Evolutionary conservation across 371 early-diverging fungal genomes (phyloP).

Genomic region (Mucor irregularis): DNA sequence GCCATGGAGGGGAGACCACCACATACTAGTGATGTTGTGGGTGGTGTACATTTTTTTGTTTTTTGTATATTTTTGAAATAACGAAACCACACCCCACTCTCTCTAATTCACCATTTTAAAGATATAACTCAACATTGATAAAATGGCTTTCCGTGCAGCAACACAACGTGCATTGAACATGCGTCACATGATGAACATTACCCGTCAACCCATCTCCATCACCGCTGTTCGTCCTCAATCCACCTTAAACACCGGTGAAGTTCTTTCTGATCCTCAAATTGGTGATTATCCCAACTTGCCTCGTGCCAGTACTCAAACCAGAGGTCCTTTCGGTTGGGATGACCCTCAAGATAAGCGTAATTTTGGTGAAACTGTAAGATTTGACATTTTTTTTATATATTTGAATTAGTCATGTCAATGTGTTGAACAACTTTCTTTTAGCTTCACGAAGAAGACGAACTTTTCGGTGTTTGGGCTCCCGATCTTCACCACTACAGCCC

Average conservation of each 20-base stretch:
- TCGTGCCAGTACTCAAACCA: conserved; percentile 56
- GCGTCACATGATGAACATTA: conserved; percentile 30
- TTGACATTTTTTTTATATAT: background rate
- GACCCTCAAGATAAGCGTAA: conserved; percentile 67
- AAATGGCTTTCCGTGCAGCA: conserved; percentile 46
- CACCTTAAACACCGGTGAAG: conserved; percentile 47
- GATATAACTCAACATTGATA: background rate
- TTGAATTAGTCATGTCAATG: too few species aligned
- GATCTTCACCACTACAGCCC: conserved; percentile 62
- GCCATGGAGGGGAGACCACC: too few species aligned
- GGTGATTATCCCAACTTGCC: conserved; percentile 70
- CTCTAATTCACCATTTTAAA: background rate
- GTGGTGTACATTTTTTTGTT: too few species aligned
- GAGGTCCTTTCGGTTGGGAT: conserved; percentile 60
- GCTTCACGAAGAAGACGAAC: conserved; percentile 67
- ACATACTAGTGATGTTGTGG: too few species aligned
- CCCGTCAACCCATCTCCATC: conserved; percentile 31
- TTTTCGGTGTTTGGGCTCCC: conserved; percentile 65
- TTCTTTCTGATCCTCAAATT: conserved; percentile 62
- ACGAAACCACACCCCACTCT: conserved; percentile 7
- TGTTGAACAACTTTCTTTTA: too few species aligned
- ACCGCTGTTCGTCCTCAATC: conserved; percentile 46
- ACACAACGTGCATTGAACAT: conserved; percentile 40
- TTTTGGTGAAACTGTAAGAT: conserved; percentile 62
- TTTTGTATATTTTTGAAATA: too few species aligned